Conservation (phyloP, 176 grass and related monocot species). For the Guadua angustifolia region DNA sequence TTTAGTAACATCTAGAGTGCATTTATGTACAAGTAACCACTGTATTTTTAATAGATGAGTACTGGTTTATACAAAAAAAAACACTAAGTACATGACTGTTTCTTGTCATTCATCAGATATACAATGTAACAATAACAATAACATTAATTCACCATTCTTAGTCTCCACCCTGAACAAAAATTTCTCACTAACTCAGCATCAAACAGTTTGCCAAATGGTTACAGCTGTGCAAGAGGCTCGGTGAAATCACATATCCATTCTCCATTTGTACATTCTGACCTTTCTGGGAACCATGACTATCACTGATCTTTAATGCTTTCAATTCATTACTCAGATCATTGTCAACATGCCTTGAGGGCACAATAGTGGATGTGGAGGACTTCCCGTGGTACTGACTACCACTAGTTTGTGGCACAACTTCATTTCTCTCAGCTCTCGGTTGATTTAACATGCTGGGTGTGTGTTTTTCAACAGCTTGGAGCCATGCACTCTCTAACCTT, state of each 20-base stretch:
- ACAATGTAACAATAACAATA: no score
- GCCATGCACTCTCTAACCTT: constrained; percentile 95
- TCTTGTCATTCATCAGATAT: no score
- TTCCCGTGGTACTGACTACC: constrained; percentile 49
- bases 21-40: no score
- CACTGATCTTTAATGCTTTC: constrained; percentile 72
- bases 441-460: constrained; percentile 47
- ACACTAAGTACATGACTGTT: no score
- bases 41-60: no score
- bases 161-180: no score
- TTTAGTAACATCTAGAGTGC: no score
- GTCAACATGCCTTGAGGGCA: constrained; percentile 58
- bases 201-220: constrained; percentile 63
- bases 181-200: no score
- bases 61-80: no score
- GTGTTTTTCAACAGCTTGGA: constrained; percentile 74
- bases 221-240: constrained; percentile 80
- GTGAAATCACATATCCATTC: constrained; percentile 72
- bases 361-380: constrained; percentile 27
- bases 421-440: constrained; percentile 73
- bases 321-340: constrained; percentile 73
- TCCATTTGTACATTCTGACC: constrained; percentile 36
- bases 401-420: constrained; percentile 75
- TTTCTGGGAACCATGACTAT: constrained; percentile 38
- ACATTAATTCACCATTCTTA: no score